These are phyloP conservation scores for Plectranthus barbatus DNA, from an alignment of 257 asterid genomes.

Conservation along the genomic window DNA sequence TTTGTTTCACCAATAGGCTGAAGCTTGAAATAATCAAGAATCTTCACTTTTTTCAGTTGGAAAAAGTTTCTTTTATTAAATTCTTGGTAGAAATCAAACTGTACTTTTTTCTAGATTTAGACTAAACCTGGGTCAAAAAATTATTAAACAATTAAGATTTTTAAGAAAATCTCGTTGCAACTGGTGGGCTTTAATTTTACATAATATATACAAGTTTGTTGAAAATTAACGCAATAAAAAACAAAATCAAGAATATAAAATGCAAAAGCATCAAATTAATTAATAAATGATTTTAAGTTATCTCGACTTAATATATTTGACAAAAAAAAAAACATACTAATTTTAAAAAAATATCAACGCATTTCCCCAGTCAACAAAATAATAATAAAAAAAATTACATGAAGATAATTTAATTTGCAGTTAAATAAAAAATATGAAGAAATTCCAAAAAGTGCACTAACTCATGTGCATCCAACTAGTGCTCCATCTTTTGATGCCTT, in stretches of 20 bases:
- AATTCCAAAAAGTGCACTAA: constrained; percentile 34
- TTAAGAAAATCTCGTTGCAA: not conserved
- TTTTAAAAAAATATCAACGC: too few species aligned
- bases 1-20: constrained; percentile 20
- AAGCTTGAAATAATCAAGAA: constrained; percentile 29
- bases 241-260: not conserved
- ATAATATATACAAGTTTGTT: not conserved
- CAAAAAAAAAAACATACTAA: too few species aligned
- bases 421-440: too few species aligned
- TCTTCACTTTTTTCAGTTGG: constrained; percentile 28
- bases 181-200: not conserved
- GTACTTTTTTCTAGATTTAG: constrained; percentile 17
- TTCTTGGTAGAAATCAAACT: constrained; percentile 18
- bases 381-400: too few species aligned
- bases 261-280: not conserved
- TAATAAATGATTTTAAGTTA: too few species aligned
- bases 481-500: constrained; percentile 62
- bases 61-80: constrained; percentile 19
- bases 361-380: too few species aligned
- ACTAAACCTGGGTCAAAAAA: constrained; percentile 16
- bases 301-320: too few species aligned
- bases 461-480: constrained; percentile 68
- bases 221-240: not conserved
- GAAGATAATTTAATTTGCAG: too few species aligned
- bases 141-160: not conserved